Evolutionary conservation across 208 protist genomes (phyloP).

Genomic region (Trypanosoma brucei): DNA sequence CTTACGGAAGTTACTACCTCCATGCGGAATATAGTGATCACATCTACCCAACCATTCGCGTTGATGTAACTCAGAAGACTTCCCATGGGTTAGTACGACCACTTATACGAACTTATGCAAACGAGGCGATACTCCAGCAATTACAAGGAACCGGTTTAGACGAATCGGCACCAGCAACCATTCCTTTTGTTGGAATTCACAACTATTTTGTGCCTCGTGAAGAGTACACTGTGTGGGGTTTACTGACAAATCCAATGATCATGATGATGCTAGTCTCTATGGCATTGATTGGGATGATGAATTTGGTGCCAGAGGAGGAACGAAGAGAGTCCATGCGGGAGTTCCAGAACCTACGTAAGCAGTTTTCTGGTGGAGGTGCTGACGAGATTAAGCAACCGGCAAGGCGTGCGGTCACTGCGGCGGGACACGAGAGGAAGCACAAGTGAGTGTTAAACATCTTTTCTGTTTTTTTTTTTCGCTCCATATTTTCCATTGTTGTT

Average conservation of each 20-base stretch:
- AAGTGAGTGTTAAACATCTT: background rate
- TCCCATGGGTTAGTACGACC: constrained; percentile 20
- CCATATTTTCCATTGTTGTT: background rate
- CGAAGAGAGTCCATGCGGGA: constrained; percentile 61
- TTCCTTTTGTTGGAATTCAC: constrained; percentile 45
- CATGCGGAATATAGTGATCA: constrained; percentile 81
- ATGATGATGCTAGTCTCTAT: constrained; percentile 73
- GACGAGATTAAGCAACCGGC: background rate
- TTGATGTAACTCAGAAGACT: constrained; percentile 52
- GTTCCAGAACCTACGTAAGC: constrained; percentile 57
- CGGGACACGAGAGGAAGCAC: constrained; percentile 1
- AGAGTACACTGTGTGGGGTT: constrained; percentile 49
- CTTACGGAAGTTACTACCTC: constrained; percentile 77
- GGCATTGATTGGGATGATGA: constrained; percentile 58
- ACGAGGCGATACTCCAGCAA: constrained; percentile 60
- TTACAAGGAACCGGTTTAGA: constrained; percentile 64
- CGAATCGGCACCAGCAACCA: constrained; percentile 59
- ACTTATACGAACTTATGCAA: constrained; percentile 56
- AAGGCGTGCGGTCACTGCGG: background rate
- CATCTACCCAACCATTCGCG: constrained; percentile 67
- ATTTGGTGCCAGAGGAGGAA: constrained; percentile 78
- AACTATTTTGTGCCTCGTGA: constrained; percentile 73
- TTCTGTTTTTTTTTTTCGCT: constrained; percentile 1
- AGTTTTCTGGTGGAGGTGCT: constrained; percentile 31
- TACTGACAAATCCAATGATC: constrained; percentile 81